Base-by-base conservation (phyloP, 192 early-diverging fungal genomes). In the Spizellomyces sp. region DNA sequence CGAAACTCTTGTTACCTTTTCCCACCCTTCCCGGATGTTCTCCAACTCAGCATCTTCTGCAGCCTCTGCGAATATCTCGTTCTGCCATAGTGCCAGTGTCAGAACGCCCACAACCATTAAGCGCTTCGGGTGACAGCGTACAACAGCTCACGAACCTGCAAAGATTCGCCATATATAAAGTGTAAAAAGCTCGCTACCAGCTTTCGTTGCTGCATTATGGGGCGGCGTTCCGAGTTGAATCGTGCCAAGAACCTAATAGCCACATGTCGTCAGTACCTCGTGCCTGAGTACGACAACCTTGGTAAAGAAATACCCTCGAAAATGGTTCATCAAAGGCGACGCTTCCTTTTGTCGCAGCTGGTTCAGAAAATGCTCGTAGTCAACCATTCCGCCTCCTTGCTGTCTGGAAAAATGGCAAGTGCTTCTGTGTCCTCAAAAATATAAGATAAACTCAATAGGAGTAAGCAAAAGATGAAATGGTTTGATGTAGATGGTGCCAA, bases 1-100 rank as follows among this genome's bases (percentile, higher is more conserved):
- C 15, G 19, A 21, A 6, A 45, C 21, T 19, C 42, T 27, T 45
- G 15, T 9, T 41, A 80, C 81, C 81, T 85, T 85, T 62, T 85
- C 84, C 84, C 84, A 85, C 19, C 81, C 84, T 64, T 85, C 84
- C 9, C 70, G 72, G 50, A 85, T 78, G 66, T 75, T 79, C 60
- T 82, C 81, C 36, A 79, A 54, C 50, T 85, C 80, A 10, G 67
- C 78, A 36, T 80, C 76, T 12, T 76, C 70, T 6, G 69, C 62
- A 44, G 62, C 48, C 15, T 71, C 46, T 17, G 75, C 50, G 76
- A 80, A 83, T 6, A 79, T 52, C 5, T 70, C 62, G 57, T 82
- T 79, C 78, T 80, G 44, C 8, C 9, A 44, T 36, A 36, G 0
- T 36, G 27, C 27, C 42, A 52, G 19, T 15, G 65, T 19, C 44